Evolutionary conservation across 345 rosid genomes (phyloP), one percentile per base, ranked within the genome.

Genomic region (Conringia planisiliqua): DNA sequence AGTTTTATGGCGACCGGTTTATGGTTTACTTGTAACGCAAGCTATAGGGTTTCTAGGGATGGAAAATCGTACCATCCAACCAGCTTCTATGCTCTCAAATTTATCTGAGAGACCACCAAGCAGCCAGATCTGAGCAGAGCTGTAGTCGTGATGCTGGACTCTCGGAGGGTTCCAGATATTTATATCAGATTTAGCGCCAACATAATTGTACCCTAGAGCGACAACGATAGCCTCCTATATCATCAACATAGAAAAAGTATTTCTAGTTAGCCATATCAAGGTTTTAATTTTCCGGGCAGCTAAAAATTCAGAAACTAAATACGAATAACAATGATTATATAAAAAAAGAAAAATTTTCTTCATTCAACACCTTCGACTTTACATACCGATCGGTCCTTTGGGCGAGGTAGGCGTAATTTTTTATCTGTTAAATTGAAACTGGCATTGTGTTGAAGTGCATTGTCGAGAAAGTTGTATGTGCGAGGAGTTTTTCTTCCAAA

Each of bases 121-220:
- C 13, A 85, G 14, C 90, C 88, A 86, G 43, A 84, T 79, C 71
- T 83, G 92, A 3, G 63, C 82, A 4, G 84, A 36, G 6, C 74
- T 78, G 74, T 52, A 86, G 24, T 84, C 88, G 3, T 24, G 58
- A 6, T 33, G 10, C 10, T 36, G 18, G 18, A 77, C 86, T 18
- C 77, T 30, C 0, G 38, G 51, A 16, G 90, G 87, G 24, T 76
- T 83, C 92, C 92, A 85, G 3, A 83, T 35, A 66, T 86, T 88
- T 64, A 88, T 82, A 18, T 82, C 68, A 14, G 78, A 83, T 0
- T 17, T 8, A 7, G 83, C 87, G 42, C 90, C 87, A 5, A 83
- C 9, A 22, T 63, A 84, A 60, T 75, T 82, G 61, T 7, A 69
- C 67, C 82, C 88, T 2, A 64, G 16, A 2, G 82, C 62, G 7